Base-by-base conservation (phyloP, 1,139 yeast species). In the Saccharomyces hybrid region DNA sequence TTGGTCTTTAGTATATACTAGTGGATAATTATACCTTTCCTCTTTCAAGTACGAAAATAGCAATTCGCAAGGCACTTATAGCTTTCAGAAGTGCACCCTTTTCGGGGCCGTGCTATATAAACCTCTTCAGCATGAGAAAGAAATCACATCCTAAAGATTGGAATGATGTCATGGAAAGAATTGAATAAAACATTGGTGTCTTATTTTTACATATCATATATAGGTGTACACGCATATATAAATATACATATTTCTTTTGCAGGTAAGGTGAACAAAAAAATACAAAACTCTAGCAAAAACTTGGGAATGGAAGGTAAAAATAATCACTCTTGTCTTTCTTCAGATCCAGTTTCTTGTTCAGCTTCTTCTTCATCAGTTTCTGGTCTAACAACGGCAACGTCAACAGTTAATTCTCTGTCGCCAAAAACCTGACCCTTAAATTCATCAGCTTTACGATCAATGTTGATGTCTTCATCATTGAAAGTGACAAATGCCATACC, bases 401-500 rank as follows among this genome's bases (percentile, higher is more conserved):
- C n/a, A n/a, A n/a, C n/a, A n/a, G n/a, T n/a, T n/a, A 68, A 54
- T 46, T 60, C 63, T 56, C 72, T 67, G 52, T 66, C 70, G 50
- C 63, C 61, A 42, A 68, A 58, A n/a, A 58, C 53, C 55, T 64
- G 64, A 51, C 68, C 68, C 49, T 66, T 64, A 56, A 66, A 68
- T 52, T 64, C 65, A 14, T 59, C 64, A 16, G 62, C 69, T 54
- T 66, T 68, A 25, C 57, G 52, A 26, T 59, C 54, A 50, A 67
- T 66, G 48, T 62, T 65, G 23, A 49, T 59, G 30, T 53, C 41
- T 49, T 63, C 54, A 46, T 57, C 57, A 26, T 62, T 62, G 51
- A 60, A 69, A 16, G 70, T 61, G 31, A 69, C 62, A 50, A 69
- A 69, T 25, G 71, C 72, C 52, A 69, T 68, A 57, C 72, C 72